Evolutionary conservation across 352 stramenopile genomes (phyloP).

Genomic region (Phytophthora pinifolia): DNA sequence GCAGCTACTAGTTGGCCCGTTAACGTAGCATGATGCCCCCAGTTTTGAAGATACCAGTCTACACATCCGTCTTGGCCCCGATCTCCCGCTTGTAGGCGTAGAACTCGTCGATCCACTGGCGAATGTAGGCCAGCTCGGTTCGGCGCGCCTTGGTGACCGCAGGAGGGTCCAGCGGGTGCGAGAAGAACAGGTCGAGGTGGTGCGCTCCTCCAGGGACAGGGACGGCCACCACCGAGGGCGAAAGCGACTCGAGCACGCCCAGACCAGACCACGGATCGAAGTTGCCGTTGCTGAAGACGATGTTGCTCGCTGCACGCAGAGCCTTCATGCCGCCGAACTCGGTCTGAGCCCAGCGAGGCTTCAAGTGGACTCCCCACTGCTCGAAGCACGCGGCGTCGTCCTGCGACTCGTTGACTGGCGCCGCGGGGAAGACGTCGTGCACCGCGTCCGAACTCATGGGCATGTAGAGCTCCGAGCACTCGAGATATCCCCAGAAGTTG

Average conservation of each 20-base stretch:
- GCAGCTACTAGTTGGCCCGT: slow-evolving; percentile 24
- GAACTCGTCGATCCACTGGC: slow-evolving; percentile 54
- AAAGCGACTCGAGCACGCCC: slow-evolving; percentile 43
- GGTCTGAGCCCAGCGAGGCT: slow-evolving; percentile 42
- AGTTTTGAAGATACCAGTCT: slow-evolving; percentile 28
- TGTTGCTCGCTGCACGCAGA: slow-evolving; percentile 48
- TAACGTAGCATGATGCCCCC: slow-evolving; percentile 23
- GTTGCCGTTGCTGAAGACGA: slow-evolving; percentile 70
- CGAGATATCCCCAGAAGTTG: slow-evolving; percentile 51
- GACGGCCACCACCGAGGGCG: slow-evolving; percentile 41
- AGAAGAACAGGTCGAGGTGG: slow-evolving; percentile 64
- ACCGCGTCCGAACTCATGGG: slow-evolving; percentile 43
- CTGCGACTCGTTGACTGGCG: slow-evolving; percentile 23
- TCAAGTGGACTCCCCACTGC: slow-evolving; percentile 46
- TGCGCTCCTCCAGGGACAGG: slow-evolving; percentile 45
- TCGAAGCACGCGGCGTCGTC: slow-evolving; percentile 38
- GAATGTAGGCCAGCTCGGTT: slow-evolving; percentile 45
- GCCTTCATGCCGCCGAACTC: slow-evolving; percentile 57
- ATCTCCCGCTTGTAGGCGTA: slow-evolving; percentile 34
- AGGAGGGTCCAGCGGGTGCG: slow-evolving; percentile 45
- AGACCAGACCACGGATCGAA: slow-evolving; percentile 63
- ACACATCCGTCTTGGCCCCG: slow-evolving; percentile 5
- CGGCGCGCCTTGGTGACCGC: slow-evolving; percentile 36
- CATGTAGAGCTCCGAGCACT: slow-evolving; percentile 54
- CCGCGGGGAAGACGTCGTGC: slow-evolving; percentile 37